Evolutionary conservation across 202 grass and related monocot genomes (phyloP), one percentile per base, ranked within the genome.

Genomic region (Saccharum hybrid): DNA sequence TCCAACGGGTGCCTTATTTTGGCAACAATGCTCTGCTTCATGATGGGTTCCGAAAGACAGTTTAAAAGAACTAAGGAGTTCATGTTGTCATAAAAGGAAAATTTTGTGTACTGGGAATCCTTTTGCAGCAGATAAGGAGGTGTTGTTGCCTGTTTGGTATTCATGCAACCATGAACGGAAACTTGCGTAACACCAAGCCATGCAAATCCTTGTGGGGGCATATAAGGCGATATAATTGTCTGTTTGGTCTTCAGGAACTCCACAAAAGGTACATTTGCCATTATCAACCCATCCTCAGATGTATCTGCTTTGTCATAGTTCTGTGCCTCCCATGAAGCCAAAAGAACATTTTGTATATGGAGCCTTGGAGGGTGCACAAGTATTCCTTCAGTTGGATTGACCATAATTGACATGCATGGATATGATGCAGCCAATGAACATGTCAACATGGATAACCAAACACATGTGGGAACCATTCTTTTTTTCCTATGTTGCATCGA

Each of bases 361-460:
- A 30, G 33, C 45, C 77, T 83, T 72, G 19, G 48, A 33, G 52
- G 16, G n/a, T 49, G 64, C 72, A 51, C 33, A 48, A 15, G 54
- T 63, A 71, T 67, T 79, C n/a, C 43, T 57, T 77, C 65, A 64
- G 31, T 66, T 83, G 28, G 48, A 52, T 60, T 40, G 46, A 67
- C 26, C 28, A 19, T 64, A 46, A 49, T 68, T 67, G 70, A 68
- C 31, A 65, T 79, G 26, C 63, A 68, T 45, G 51, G 11, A 79
- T 67, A 28, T 66, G 40, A 49, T 10, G 38, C 10, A 31, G 49
- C 2, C 37, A 49, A 4, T 77, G 40, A 68, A 83, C 62, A 74
- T 62, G 80, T 49, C 19, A 70, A 31, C 48, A 71, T 37, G 10
- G 26, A 41, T 65, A 63, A 66, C 4, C 33, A 66, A 80, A 30